Conservation (phyloP, 345 rosid genomes). For the Sapria himalayana region DNA sequence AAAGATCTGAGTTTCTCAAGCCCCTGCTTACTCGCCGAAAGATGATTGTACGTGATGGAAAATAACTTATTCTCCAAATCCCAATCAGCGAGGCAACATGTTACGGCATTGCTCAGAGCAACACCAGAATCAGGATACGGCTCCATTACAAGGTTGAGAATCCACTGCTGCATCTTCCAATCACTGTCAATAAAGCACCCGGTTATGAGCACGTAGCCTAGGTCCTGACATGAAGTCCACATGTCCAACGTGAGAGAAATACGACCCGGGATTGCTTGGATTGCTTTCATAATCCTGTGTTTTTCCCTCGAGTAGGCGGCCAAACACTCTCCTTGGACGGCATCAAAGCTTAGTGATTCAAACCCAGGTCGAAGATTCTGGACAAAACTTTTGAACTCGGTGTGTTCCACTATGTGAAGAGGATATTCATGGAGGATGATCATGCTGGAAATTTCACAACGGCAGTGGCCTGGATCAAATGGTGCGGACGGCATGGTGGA, state of each 20-base stretch:
- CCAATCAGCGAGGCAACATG: conserved; percentile 75
- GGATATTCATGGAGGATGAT: conserved; percentile 71
- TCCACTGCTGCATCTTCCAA: conserved; percentile 57
- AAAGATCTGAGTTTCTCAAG: conserved; percentile 43
- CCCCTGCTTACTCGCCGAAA: conserved; percentile 27
- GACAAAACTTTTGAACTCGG: conserved; percentile 50
- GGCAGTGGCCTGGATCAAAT: conserved; percentile 55
- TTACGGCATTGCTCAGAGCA: conserved; percentile 59
- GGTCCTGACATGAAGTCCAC: conserved; percentile 49
- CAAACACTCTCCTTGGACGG: conserved; percentile 77
- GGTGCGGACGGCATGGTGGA: conserved; percentile 25
- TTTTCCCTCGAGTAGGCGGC: conserved; percentile 70
- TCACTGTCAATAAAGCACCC: conserved; percentile 62
- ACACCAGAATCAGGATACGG: conserved; percentile 50
- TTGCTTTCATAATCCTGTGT: conserved; percentile 43
- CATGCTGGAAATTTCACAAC: conserved; percentile 68
- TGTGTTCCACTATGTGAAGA: conserved; percentile 84
- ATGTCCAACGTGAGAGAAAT: conserved; percentile 50
- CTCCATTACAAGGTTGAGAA: conserved; percentile 82
- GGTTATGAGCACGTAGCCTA: conserved; percentile 57
- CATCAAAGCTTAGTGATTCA: conserved; percentile 41
- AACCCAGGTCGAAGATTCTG: conserved; percentile 74
- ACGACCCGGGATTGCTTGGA: conserved; percentile 60
- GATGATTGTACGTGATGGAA: conserved; percentile 45
- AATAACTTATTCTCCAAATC: conserved; percentile 60